Percentiles rank a stretch among this genome's conserved stretches.
phyloP scores from a whole-genome alignment of 164 flowering plant species.

The Liquidambar formosana region DNA sequence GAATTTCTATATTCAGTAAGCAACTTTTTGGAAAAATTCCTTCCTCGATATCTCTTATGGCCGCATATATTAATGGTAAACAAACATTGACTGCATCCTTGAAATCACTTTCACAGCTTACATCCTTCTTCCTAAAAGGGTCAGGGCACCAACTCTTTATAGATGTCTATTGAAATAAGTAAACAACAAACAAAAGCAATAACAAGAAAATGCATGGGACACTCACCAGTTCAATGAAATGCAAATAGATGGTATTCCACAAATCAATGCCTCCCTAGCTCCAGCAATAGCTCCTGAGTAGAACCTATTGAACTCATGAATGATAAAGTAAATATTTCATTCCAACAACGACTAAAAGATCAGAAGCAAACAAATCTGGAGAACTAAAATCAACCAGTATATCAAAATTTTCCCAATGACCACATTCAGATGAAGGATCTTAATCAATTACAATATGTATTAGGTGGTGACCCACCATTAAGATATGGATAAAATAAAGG shows the following conservation, averaged over 20 bases:
- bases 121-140: conserved; percentile 84
- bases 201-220: neutral
- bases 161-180: neutral
- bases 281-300: conserved; percentile 92
- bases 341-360: conserved; percentile 1
- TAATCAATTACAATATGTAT: too few relatives aligned
- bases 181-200: neutral
- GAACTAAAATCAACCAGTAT: too few relatives aligned
- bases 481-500: too few relatives aligned
- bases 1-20: conserved; percentile 69
- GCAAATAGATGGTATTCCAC: conserved; percentile 87
- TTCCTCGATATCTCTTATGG: conserved; percentile 71
- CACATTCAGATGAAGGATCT: too few relatives aligned
- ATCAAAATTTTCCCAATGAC: too few relatives aligned
- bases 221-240: conserved; percentile 87
- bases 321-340: neutral
- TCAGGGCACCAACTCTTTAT: conserved; percentile 5
- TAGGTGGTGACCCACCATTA: too few relatives aligned
- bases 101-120: conserved; percentile 83
- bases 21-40: conserved; percentile 78
- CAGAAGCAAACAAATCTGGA: too few relatives aligned
- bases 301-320: conserved; percentile 44
- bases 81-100: conserved; percentile 87
- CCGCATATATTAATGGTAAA: conserved; percentile 79
- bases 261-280: conserved; percentile 84